Conservation (phyloP, 305 asterid genomes). For the Petunia hybrid region DNA sequence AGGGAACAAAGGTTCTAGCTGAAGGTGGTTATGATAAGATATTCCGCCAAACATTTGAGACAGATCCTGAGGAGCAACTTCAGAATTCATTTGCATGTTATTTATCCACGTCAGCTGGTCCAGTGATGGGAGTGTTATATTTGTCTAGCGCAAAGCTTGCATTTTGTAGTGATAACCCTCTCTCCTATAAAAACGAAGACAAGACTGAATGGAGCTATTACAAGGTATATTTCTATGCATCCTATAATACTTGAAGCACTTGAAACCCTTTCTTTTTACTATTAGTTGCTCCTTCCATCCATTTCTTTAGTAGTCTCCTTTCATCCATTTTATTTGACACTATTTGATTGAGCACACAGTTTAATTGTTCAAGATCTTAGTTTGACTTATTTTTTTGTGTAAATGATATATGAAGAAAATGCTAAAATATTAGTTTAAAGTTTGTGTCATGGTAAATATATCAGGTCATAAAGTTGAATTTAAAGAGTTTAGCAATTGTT, state of each 20-base stretch:
- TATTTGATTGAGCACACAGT: background rate
- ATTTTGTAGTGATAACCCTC: constrained; percentile 93
- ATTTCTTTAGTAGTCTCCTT: background rate
- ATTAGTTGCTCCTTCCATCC: background rate
- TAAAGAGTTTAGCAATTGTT: too few species aligned
- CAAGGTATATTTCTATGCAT: constrained; percentile 58
- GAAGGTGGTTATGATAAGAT: constrained; percentile 99
- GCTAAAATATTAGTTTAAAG: too few species aligned
- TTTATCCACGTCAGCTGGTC: constrained; percentile 98
- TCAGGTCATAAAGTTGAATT: too few species aligned
- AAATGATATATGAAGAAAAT: too few species aligned
- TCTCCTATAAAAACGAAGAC: constrained; percentile 75
- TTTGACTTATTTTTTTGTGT: background rate
- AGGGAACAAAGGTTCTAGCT: constrained; percentile 94
- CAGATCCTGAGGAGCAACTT: constrained; percentile 89
- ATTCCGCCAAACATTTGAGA: constrained; percentile 94
- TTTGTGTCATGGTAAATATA: too few species aligned
- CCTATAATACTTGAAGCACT: background rate
- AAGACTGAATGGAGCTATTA: constrained; percentile 97
- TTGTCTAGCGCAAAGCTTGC: constrained; percentile 92
- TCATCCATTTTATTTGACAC: background rate
- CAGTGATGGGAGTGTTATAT: constrained; percentile 93
- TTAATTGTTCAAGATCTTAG: background rate
- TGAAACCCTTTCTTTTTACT: too few species aligned
- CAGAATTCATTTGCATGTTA: constrained; percentile 88